Evolutionary conservation across 192 early-diverging fungal genomes (phyloP).

Genomic region (Obelidium mucronatum): DNA sequence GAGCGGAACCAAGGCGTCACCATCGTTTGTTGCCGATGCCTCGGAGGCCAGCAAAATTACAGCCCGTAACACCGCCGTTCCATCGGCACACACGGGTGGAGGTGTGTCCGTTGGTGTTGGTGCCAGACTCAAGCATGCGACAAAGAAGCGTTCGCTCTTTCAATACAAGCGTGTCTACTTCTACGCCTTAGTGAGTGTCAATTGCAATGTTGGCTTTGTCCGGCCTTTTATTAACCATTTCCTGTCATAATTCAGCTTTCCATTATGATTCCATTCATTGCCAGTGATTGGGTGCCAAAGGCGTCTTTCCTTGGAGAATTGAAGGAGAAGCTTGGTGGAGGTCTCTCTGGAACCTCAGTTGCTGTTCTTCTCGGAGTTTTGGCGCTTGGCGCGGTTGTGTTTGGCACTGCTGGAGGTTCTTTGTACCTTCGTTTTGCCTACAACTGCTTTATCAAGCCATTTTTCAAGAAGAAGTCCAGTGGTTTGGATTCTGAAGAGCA

Average conservation of each 20-base stretch:
- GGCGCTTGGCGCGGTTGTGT: constrained; percentile 26
- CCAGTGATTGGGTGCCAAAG: constrained; percentile 45
- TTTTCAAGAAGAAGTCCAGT: constrained; percentile 55
- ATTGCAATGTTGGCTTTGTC: not conserved
- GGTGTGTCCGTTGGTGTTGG: constrained; percentile 40
- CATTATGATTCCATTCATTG: constrained; percentile 42
- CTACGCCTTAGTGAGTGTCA: constrained; percentile 13
- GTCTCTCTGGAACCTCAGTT: constrained; percentile 40
- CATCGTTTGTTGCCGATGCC: not conserved
- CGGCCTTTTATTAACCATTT: constrained; percentile 15
- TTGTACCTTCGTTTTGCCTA: constrained; percentile 52
- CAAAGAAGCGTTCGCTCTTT: constrained; percentile 31
- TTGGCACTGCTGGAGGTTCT: constrained; percentile 35
- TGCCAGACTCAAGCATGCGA: constrained; percentile 34
- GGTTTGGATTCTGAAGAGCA: constrained; percentile 69
- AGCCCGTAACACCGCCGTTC: constrained; percentile 35
- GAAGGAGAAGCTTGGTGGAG: constrained; percentile 34
- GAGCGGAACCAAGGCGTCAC: constrained; percentile 7
- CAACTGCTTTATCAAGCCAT: constrained; percentile 78
- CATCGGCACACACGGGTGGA: constrained; percentile 34
- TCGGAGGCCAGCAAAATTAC: constrained; percentile 4
- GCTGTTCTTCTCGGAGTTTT: constrained; percentile 34
- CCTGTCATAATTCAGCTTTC: constrained; percentile 38
- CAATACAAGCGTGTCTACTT: constrained; percentile 45
- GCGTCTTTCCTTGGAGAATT: constrained; percentile 31